phyloP scores from a whole-genome alignment of 2,329 filamentous ascomycete species.

The Trichothecium roseum region DNA sequence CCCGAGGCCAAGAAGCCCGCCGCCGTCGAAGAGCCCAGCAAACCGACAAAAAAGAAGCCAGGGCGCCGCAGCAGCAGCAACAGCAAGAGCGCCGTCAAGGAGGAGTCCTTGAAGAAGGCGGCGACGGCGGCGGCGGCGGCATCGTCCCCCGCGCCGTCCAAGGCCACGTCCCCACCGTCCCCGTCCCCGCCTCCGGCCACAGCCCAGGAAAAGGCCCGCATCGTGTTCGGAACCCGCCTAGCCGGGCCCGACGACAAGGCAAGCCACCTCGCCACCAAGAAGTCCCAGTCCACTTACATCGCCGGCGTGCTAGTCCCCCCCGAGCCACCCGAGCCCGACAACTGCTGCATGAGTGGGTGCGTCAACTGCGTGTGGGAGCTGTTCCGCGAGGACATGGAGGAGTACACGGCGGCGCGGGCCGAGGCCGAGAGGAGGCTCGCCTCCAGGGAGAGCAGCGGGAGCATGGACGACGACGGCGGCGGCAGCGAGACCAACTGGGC shows the following conservation, averaged over 20 bases:
- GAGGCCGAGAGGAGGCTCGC: constrained; percentile 50
- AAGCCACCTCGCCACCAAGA: constrained; percentile 46
- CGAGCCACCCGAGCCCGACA: constrained; percentile 80
- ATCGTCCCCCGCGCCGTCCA: constrained; percentile 1
- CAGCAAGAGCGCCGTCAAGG: not conserved
- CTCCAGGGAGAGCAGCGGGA: constrained; percentile 26
- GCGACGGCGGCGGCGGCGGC: not conserved
- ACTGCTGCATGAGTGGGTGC: constrained; percentile 98
- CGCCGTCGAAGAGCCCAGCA: not conserved
- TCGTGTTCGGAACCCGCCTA: constrained; percentile 75
- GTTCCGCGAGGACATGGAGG: constrained; percentile 85
- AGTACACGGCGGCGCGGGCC: constrained; percentile 60
- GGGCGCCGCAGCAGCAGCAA: constrained; percentile 12
- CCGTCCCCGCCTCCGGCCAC: constrained; percentile 8
- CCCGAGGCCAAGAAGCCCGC: constrained; percentile 2
- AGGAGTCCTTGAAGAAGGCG: constrained; percentile 6
- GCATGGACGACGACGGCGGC: constrained; percentile 73
- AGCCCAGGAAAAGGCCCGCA: constrained; percentile 44
- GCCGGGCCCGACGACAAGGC: constrained; percentile 62
- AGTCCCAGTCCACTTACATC: constrained; percentile 50
- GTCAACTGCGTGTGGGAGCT: constrained; percentile 96
- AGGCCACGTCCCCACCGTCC: constrained; percentile 4
- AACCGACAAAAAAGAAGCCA: constrained; percentile 17
- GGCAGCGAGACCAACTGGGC: constrained; percentile 62
- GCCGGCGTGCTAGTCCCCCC: constrained; percentile 79